Conservation (phyloP, 257 asterid species). For the Solanum rostratum region DNA sequence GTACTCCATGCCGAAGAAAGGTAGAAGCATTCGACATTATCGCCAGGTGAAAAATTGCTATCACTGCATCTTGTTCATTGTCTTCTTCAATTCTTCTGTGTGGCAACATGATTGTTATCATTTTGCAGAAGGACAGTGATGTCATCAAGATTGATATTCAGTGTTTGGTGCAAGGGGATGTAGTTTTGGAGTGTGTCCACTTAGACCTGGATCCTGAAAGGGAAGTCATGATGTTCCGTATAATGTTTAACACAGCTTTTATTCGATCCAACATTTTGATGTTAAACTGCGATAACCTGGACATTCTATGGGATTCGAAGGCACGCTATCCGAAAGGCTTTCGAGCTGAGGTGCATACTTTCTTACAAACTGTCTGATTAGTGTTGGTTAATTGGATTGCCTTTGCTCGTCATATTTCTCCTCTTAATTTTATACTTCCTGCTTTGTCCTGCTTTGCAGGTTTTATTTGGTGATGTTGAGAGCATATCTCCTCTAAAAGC, state of each 20-base stretch:
- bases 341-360: constrained; percentile 76
- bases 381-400: neutral
- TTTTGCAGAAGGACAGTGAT: constrained; percentile 72
- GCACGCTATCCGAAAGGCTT: constrained; percentile 82
- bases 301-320: constrained; percentile 88
- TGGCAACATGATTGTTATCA: neutral
- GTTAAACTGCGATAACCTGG: constrained; percentile 90
- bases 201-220: constrained; percentile 87
- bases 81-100: constrained; percentile 17
- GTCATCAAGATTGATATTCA: constrained; percentile 96
- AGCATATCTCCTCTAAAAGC: constrained; percentile 53
- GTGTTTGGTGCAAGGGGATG: constrained; percentile 98
- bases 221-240: constrained; percentile 97
- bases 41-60: neutral
- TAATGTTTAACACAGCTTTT: constrained; percentile 94
- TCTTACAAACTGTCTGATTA: neutral
- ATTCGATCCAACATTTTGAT: constrained; percentile 90
- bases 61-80: neutral
- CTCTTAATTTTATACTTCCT: neutral
- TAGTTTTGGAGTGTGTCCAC: constrained; percentile 91
- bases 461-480: constrained; percentile 92
- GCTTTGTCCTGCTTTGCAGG: constrained; percentile 28
- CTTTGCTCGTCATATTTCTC: constrained; percentile 7
- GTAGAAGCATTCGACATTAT: constrained; percentile 74
- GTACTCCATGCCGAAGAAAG: constrained; percentile 78